phyloP scores from a whole-genome alignment of 208 protist species.

The Leishmania martiniquensis region DNA sequence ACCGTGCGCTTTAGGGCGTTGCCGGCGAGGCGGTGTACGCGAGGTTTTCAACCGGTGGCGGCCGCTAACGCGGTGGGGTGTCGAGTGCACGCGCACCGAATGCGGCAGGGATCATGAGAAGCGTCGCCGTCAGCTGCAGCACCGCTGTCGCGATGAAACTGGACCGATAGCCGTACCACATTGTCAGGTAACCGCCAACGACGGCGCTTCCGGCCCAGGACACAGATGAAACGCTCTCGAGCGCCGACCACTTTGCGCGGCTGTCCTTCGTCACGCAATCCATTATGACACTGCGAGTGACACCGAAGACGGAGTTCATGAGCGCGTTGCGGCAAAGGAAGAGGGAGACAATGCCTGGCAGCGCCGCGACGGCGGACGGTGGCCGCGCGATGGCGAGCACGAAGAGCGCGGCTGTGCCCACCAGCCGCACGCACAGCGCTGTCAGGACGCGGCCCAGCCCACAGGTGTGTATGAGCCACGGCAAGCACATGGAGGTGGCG shows the following conservation, averaged over 20 bases:
- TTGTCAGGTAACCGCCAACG: constrained; percentile 51
- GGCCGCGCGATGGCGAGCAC: constrained; percentile 19
- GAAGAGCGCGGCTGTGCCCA: constrained; percentile 38
- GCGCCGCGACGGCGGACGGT: background rate
- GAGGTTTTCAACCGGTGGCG: background rate
- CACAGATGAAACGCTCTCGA: constrained; percentile 67
- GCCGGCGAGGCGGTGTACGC: background rate
- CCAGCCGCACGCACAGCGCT: constrained; percentile 37
- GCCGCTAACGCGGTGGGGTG: background rate
- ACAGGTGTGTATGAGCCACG: constrained; percentile 22
- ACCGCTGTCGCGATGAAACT: constrained; percentile 57
- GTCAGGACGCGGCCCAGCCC: constrained; percentile 31
- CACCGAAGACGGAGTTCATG: constrained; percentile 68
- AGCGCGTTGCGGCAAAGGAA: constrained; percentile 56
- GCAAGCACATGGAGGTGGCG: constrained; percentile 20
- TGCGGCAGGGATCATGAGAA: constrained; percentile 45
- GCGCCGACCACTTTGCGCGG: constrained; percentile 63
- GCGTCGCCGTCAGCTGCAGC: constrained; percentile 40
- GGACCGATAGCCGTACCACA: constrained; percentile 42
- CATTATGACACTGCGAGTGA: constrained; percentile 78
- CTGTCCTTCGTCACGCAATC: constrained; percentile 48
- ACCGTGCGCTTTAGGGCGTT: background rate
- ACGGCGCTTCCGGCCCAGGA: constrained; percentile 73
- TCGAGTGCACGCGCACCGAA: constrained; percentile 30
- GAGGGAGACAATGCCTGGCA: constrained; percentile 16